phyloP scores from a whole-genome alignment of 2,329 filamentous ascomycete species.

The Alternaria infectoria region DNA sequence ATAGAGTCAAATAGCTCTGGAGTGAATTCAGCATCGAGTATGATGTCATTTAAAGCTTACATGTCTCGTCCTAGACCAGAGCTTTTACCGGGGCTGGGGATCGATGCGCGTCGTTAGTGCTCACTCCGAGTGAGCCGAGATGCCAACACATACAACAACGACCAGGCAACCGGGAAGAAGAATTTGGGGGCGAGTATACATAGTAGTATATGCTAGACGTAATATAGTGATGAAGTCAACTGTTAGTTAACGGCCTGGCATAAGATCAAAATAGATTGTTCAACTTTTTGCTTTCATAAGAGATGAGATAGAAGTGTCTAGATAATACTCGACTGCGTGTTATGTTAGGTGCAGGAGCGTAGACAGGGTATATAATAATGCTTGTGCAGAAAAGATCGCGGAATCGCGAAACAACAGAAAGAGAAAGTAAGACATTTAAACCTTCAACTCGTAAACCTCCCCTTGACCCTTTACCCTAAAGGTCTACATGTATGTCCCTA shows the following conservation, averaged over 20 bases:
- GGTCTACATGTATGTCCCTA: background rate
- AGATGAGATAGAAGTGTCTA: background rate
- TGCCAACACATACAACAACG: background rate
- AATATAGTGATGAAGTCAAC: background rate
- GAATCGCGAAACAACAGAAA: background rate
- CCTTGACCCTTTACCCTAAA: too few relatives aligned
- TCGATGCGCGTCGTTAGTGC: background rate
- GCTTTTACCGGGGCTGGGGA: background rate
- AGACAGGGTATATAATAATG: background rate
- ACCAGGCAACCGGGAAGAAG: background rate
- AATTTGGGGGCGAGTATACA: background rate
- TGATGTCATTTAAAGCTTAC: background rate
- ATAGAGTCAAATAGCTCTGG: background rate
- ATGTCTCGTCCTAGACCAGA: background rate
- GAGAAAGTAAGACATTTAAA: background rate
- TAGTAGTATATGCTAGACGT: background rate
- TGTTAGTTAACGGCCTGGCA: background rate
- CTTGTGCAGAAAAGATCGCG: background rate
- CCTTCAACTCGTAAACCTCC: background rate
- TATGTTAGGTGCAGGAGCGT: background rate
- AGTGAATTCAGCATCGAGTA: background rate
- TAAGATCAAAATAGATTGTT: too few relatives aligned
- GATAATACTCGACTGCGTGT: background rate
- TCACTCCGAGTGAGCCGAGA: background rate
- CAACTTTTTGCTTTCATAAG: background rate